phyloP scores from a whole-genome alignment of 164 flowering plant species.

The grape (Vitis vinifera) region DNA sequence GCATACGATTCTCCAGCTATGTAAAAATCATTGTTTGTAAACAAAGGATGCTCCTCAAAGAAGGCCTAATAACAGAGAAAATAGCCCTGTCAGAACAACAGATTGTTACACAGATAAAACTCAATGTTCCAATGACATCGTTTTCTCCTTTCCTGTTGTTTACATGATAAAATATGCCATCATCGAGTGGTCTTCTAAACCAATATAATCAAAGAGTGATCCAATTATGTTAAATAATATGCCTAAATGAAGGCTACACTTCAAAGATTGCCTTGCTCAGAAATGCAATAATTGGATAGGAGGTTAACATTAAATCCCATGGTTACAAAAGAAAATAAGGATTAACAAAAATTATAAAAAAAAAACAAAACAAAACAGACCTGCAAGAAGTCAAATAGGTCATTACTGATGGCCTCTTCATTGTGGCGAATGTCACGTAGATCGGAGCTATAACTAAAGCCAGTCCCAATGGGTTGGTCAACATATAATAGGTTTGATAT shows the following conservation, averaged over 20 bases:
- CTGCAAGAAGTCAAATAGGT: slow-evolving; percentile 42
- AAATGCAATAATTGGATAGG: too few species aligned
- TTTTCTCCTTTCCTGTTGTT: too few species aligned
- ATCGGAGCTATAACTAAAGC: slow-evolving; percentile 39
- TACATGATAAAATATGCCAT: too few species aligned
- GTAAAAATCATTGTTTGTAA: slow-evolving; percentile 38
- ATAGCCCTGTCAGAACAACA: neutral
- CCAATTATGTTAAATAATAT: too few species aligned
- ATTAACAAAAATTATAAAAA: neutral
- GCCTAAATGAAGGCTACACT: too few species aligned
- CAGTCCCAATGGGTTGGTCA: slow-evolving; percentile 44
- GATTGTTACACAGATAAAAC: neutral
- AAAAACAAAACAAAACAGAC: slow-evolving; percentile 7
- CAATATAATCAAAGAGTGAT: too few species aligned
- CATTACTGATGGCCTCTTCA: slow-evolving; percentile 37
- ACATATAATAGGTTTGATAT: slow-evolving; percentile 37
- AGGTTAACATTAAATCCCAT: too few species aligned
- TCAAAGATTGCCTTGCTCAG: too few species aligned
- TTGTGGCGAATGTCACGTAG: slow-evolving; percentile 33
- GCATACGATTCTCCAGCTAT: slow-evolving; percentile 38
- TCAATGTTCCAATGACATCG: too few species aligned
- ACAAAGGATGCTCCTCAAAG: slow-evolving; percentile 37
- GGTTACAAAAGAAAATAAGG: neutral
- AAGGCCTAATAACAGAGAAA: slow-evolving; percentile 23
- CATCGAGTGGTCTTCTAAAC: too few species aligned